Percentiles rank a stretch among this genome's conserved stretches.
Evolutionary conservation across 352 stramenopile genomes (phyloP).

Genomic region (Globisporangium spinosum): DNA sequence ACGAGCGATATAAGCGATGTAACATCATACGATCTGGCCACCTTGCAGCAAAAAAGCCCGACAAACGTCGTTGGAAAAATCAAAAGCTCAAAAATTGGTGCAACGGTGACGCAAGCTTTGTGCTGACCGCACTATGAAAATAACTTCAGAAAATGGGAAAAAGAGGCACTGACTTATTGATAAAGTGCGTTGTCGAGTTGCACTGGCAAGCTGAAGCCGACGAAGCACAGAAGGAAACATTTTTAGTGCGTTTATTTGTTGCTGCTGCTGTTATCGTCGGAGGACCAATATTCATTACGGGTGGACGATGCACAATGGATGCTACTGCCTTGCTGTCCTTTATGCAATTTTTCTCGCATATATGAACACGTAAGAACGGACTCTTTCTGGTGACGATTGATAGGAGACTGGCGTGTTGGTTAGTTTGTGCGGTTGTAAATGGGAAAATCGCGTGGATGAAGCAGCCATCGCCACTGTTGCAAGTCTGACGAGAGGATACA

Average conservation of each 20-base stretch:
- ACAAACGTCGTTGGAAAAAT: background rate
- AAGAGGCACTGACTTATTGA: background rate
- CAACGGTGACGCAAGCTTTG: background rate
- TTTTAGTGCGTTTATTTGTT: background rate
- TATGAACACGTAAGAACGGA: background rate
- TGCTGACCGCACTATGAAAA: background rate
- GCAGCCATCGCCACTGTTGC: background rate
- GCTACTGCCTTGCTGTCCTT: background rate
- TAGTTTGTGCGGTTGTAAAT: background rate
- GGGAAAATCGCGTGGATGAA: background rate
- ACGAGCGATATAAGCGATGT: background rate
- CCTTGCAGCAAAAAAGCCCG: background rate
- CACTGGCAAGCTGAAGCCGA: background rate
- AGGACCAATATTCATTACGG: background rate
- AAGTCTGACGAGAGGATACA: background rate
- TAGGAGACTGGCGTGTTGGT: background rate
- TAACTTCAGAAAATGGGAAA: conserved; percentile 4
- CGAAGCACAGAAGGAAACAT: background rate
- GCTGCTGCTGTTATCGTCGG: background rate
- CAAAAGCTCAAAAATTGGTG: conserved; percentile 1
- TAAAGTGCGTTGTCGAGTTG: background rate
- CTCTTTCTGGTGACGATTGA: background rate
- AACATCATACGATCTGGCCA: background rate
- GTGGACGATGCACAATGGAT: background rate
- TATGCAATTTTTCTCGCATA: background rate